Evolutionary conservation across 441 rosid genomes (phyloP).

Genomic region (Populus hybrid): DNA sequence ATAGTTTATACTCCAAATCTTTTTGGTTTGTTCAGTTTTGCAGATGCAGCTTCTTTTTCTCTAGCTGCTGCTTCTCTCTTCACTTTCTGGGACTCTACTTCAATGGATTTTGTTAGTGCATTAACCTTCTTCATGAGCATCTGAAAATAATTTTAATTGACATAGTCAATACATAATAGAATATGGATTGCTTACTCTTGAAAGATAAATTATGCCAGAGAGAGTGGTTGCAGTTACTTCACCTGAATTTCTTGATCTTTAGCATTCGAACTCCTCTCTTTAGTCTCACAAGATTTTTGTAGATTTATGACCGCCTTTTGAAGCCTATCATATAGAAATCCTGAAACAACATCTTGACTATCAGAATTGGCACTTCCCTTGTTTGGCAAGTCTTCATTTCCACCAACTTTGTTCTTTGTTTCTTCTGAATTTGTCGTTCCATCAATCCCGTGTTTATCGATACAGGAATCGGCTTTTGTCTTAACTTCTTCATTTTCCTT

Average conservation of each 20-base stretch:
- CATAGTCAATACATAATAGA: neutral
- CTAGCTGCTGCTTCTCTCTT: constrained; percentile 72
- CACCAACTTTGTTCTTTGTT: constrained; percentile 23
- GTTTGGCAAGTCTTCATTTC: constrained; percentile 24
- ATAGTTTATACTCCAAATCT: constrained; percentile 31
- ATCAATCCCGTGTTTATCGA: constrained; percentile 20
- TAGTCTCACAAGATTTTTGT: constrained; percentile 63
- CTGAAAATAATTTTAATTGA: constrained; percentile 32
- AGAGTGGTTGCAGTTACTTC: constrained; percentile 1
- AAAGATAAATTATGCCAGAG: neutral
- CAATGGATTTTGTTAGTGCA: constrained; percentile 65
- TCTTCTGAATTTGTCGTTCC: constrained; percentile 19
- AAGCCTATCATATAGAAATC: constrained; percentile 77
- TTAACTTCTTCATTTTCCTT: constrained; percentile 55
- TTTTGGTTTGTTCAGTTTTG: constrained; percentile 44
- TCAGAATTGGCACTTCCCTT: constrained; percentile 32
- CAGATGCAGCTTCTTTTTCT: constrained; percentile 51
- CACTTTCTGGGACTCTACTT: constrained; percentile 69
- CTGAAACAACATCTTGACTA: constrained; percentile 65
- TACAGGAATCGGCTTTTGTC: constrained; percentile 26
- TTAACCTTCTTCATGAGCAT: constrained; percentile 73
- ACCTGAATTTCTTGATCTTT: constrained; percentile 89
- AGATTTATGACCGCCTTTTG: constrained; percentile 75
- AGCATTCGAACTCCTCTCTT: constrained; percentile 48
- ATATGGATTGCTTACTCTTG: neutral